Conservation (phyloP, 2,329 filamentous ascomycete genomes). For the Fonsecaea monophora region DNA sequence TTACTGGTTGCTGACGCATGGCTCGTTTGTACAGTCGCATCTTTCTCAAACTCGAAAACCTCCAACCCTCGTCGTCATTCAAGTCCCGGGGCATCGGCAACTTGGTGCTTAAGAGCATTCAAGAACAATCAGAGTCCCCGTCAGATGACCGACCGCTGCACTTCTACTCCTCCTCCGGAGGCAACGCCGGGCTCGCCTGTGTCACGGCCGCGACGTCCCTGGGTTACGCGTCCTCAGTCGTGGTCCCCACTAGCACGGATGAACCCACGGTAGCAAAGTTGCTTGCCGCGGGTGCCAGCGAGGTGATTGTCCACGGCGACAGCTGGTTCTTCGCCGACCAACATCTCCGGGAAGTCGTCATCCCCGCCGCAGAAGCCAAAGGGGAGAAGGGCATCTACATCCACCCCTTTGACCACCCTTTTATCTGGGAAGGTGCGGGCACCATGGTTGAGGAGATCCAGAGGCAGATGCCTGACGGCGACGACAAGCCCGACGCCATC, state of each 20-base stretch:
- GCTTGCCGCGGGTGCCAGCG: conserved; percentile 66
- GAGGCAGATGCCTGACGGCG: conserved; percentile 48
- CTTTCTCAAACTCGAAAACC: conserved; percentile 83
- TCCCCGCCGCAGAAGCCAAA: conserved; percentile 42
- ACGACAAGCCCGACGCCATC: conserved; percentile 66
- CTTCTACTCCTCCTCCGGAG: conserved; percentile 82
- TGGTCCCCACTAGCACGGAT: conserved; percentile 71
- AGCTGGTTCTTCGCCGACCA: conserved; percentile 74
- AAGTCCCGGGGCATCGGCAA: conserved; percentile 65
- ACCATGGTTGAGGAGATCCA: conserved; percentile 54
- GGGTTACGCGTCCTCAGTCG: conserved; percentile 72
- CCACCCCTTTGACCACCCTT: conserved; percentile 55
- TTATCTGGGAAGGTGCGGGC: conserved; percentile 55
- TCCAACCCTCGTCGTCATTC: conserved; percentile 85
- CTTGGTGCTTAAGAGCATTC: conserved; percentile 64
- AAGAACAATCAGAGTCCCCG: conserved; percentile 63
- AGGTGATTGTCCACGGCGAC: conserved; percentile 72
- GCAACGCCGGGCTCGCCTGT: conserved; percentile 84
- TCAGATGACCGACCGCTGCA: conserved; percentile 58
- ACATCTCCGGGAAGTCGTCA: conserved; percentile 64
- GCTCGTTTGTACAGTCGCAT: conserved; percentile 62
- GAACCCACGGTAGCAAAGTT: conserved; percentile 75
- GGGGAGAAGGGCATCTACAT: conserved; percentile 56
- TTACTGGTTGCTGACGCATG: not conserved
- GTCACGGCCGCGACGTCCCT: conserved; percentile 73